A percentile compares a stretch with the other conserved stretches of the same genome.
Conservation (phyloP, 73 alveolate species). For the Paramecium sonneborni region DNA sequence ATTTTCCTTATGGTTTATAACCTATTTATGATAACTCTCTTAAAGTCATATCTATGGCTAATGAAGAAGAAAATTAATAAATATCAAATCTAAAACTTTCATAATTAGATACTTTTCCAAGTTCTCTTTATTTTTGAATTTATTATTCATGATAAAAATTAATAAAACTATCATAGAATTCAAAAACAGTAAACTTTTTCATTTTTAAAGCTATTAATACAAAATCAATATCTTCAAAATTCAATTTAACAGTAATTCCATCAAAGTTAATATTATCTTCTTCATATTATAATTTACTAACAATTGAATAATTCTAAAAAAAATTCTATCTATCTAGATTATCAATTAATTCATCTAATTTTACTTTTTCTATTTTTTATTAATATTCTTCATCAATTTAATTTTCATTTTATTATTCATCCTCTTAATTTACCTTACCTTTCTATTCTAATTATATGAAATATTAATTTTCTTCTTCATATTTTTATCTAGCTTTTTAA, state of each 20-base stretch:
- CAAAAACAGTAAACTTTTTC: background rate
- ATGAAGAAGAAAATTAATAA: background rate
- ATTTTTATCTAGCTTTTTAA: background rate
- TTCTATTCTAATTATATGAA: background rate
- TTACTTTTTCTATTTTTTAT: background rate
- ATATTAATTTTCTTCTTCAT: background rate
- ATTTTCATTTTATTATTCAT: background rate
- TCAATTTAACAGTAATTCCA: background rate
- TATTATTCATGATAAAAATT: background rate
- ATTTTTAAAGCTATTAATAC: background rate
- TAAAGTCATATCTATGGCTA: constrained; percentile 17
- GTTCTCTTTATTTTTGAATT: background rate
- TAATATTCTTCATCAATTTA: background rate
- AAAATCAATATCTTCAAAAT: background rate
- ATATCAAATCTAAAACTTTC: background rate
- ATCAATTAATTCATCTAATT: background rate
- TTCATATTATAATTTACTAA: background rate
- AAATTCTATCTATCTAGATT: background rate
- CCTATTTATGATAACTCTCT: background rate
- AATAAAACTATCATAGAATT: background rate
- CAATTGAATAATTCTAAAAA: background rate
- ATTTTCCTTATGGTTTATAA: background rate
- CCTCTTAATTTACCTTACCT: background rate
- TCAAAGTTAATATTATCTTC: background rate
- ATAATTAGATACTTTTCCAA: background rate